A percentile compares a stretch with the other conserved stretches of the same genome.
Conservation (phyloP, 73 alveolate genomes). For the Tetrahymena elliotti region DNA sequence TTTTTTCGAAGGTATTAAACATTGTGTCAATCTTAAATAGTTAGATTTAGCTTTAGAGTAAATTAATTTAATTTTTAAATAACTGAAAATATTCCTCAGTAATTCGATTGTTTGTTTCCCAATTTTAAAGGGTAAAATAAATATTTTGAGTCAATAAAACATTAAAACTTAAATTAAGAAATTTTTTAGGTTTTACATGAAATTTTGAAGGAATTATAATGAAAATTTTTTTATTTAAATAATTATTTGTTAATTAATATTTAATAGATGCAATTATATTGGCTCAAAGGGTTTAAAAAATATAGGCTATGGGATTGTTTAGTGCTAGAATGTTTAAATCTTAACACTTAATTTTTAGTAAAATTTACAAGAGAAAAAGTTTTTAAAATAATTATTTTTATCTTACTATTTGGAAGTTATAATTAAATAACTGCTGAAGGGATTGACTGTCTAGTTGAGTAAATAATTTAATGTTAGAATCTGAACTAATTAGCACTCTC, state of each 20-base stretch:
- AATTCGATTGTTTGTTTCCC: no score
- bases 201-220: no score
- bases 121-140: no score
- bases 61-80: no score
- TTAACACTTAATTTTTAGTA: background rate
- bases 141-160: no score
- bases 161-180: no score
- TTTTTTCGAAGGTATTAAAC: background rate
- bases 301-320: background rate
- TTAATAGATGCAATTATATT: background rate
- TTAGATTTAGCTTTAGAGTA: background rate
- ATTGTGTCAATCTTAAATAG: background rate
- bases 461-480: background rate
- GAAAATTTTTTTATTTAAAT: no score
- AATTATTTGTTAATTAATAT: no score
- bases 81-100: no score
- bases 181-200: no score
- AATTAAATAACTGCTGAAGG: background rate
- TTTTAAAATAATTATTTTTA: no score
- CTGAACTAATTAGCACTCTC: background rate
- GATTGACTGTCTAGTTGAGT: background rate
- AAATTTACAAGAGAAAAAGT: background rate
- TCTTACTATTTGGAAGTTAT: no score
- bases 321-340: background rate
- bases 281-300: background rate